A percentile compares a stretch with the other conserved stretches of the same genome.
These are phyloP conservation scores for Oxyria digyna DNA, from an alignment of 148 eudicot species.

Conservation along the genomic window DNA sequence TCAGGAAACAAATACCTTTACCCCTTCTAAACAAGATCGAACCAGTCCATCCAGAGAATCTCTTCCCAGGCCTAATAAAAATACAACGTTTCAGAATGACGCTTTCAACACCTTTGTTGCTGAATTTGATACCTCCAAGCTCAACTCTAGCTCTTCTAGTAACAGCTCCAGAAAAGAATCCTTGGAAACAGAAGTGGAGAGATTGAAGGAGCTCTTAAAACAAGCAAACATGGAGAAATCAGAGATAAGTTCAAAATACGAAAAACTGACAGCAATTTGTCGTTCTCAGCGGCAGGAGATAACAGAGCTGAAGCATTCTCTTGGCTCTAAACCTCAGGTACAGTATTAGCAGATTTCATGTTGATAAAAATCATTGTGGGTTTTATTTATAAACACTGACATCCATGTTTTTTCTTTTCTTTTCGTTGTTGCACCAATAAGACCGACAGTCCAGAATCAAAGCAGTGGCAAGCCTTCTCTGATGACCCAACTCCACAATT, in stretches of 20 bases:
- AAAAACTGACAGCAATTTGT: conserved; percentile 81
- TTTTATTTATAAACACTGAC: background rate
- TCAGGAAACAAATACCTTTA: conserved; percentile 22
- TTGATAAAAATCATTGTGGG: background rate
- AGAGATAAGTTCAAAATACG: conserved; percentile 75
- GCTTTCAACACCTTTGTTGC: conserved; percentile 72
- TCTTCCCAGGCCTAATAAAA: conserved; percentile 20
- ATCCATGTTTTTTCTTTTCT: background rate
- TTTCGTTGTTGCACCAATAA: background rate
- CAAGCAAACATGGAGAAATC: conserved; percentile 66
- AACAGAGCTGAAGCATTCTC: conserved; percentile 79
- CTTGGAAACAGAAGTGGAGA: conserved; percentile 54
- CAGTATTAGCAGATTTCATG: background rate
- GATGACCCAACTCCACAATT: conserved; percentile 30
- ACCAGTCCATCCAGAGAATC: conserved; percentile 17
- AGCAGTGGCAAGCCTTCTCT: conserved; percentile 68
- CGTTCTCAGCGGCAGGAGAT: conserved; percentile 89
- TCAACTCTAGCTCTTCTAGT: conserved; percentile 28
- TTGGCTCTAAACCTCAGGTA: conserved; percentile 67
- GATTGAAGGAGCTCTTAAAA: conserved; percentile 60
- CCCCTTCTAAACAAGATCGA: conserved; percentile 27
- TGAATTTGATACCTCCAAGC: conserved; percentile 57
- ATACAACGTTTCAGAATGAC: conserved; percentile 35
- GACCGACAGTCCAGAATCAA: conserved; percentile 18
- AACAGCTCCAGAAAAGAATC: conserved; percentile 26